Evolutionary conservation across 169 alveolate genomes (phyloP), one percentile per base, ranked within the genome.

Genomic region (Cryptosporidium ubiquitum): DNA sequence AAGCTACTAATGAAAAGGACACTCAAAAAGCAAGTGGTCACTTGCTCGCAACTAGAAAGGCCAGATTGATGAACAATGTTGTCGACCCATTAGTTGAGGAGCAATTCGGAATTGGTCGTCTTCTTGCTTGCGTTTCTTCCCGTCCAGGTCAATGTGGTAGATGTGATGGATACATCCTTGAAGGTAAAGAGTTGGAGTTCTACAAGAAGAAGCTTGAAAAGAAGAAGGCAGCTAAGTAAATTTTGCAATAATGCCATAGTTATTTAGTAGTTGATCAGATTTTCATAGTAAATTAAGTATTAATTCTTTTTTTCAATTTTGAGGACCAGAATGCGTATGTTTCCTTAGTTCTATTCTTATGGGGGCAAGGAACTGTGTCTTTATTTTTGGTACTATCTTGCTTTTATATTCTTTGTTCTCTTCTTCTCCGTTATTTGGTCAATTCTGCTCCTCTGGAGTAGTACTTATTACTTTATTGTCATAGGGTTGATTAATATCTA

Each of bases 71-170:
- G 69, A 89, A 68, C 71, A 91, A 92, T 93, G 91, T 69, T 70
- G 92, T 92, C 84, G 98, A 94, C 85, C 96, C 95, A 84, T 86
- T 92, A 31, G 94, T 99, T 57, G 97, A 96, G 91, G 99, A 98
- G 75, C 99, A 97, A 94, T 96, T 99, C 94, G 94, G 95, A 84
- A 94, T 97, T 58, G 99, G 99, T 84, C 95, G 99, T 86, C 95
- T 98, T 66, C 93, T 97, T 79, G 99, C 99, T 29, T 97, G 99
- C 94, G 95, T 99, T 91, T 93, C 99, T 85, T 96, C 99, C 79
- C 96, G 99, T 91, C 99, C 99, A 26, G 99, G 99, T n/a, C 98
- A 98, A 93, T 93, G 96, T 73, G 99, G 99, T 29, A 96, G 99
- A 89, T 97, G 98, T 52, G 99, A 97, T 85, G 99, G 99, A 37